These are phyloP conservation scores for Quercus berberidifolia DNA, from an alignment of 306 rosid genomes.

Conservation along the genomic window DNA sequence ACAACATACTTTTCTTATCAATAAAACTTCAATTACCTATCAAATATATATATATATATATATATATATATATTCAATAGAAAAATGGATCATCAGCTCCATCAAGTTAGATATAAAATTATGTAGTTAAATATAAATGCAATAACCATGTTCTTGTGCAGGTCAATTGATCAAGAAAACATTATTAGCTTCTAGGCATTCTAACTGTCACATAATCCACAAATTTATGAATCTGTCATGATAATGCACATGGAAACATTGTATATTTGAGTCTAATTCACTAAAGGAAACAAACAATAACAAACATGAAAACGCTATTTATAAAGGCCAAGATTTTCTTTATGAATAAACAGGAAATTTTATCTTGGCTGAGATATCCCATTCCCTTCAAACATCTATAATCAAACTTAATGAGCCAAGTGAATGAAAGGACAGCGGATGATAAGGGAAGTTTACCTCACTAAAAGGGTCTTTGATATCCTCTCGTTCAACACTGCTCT, in stretches of 20 bases:
- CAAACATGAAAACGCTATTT: background rate
- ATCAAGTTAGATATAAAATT: background rate
- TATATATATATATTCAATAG: no score
- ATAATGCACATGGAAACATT: background rate
- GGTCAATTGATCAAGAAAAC: background rate
- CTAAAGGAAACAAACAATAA: background rate
- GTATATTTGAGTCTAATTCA: background rate
- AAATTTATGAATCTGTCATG: background rate
- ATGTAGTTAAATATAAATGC: background rate
- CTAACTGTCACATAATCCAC: background rate
- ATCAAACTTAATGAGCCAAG: conserved; percentile 6
- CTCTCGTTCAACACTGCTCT: conserved; percentile 91
- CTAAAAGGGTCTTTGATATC: conserved; percentile 94
- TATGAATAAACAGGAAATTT: no score
- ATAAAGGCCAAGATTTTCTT: background rate
- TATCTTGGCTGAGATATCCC: background rate
- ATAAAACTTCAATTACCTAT: no score
- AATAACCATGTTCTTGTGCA: background rate
- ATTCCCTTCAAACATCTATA: conserved; percentile 1
- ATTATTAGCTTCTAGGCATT: background rate
- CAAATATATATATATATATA: no score
- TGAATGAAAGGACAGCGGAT: conserved; percentile 11
- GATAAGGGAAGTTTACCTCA: conserved; percentile 53
- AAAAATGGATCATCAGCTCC: no score
- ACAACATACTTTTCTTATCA: no score